Percentiles rank a stretch among this genome's conserved stretches.
phyloP scores from a whole-genome alignment of 257 asterid species.

The Echites panduratus region DNA sequence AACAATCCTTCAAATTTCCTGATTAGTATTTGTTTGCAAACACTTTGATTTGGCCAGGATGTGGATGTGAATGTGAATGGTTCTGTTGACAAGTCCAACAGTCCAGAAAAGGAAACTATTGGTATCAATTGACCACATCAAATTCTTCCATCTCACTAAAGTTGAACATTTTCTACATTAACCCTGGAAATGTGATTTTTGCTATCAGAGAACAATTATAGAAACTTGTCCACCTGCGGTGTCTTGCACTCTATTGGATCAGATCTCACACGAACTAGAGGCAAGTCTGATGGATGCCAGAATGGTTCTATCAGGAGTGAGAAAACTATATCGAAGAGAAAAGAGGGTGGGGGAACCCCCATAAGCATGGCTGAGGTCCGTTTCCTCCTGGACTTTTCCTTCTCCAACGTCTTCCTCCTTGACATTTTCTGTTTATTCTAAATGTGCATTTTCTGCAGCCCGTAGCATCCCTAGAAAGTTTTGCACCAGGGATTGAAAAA shows the following conservation, averaged over 20 bases:
- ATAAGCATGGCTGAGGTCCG: slow-evolving; percentile 72
- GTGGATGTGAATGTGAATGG: slow-evolving; percentile 41
- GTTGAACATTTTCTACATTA: background rate
- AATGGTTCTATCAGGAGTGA: slow-evolving; percentile 51
- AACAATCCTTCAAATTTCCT: slow-evolving; percentile 9
- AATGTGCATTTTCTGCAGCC: slow-evolving; percentile 41
- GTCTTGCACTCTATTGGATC: slow-evolving; percentile 89
- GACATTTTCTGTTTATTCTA: background rate
- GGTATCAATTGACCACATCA: slow-evolving; percentile 27
- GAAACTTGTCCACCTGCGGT: slow-evolving; percentile 85
- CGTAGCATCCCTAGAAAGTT: slow-evolving; percentile 74
- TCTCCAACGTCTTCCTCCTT: background rate
- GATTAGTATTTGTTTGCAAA: slow-evolving; percentile 15
- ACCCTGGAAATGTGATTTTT: background rate
- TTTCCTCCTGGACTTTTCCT: background rate
- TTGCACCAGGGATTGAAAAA: slow-evolving; percentile 49
- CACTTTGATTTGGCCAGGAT: slow-evolving; percentile 35
- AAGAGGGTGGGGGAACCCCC: slow-evolving; percentile 56
- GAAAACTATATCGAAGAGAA: slow-evolving; percentile 39
- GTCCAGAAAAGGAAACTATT: slow-evolving; percentile 27
- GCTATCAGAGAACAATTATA: slow-evolving; percentile 36
- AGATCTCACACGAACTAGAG: slow-evolving; percentile 70
- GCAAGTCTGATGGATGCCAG: slow-evolving; percentile 33
- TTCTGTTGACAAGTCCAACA: slow-evolving; percentile 31
- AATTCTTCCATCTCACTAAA: slow-evolving; percentile 6